phyloP scores from a whole-genome alignment of 2,329 filamentous ascomycete species.

The Talaromyces amestolkiae region DNA sequence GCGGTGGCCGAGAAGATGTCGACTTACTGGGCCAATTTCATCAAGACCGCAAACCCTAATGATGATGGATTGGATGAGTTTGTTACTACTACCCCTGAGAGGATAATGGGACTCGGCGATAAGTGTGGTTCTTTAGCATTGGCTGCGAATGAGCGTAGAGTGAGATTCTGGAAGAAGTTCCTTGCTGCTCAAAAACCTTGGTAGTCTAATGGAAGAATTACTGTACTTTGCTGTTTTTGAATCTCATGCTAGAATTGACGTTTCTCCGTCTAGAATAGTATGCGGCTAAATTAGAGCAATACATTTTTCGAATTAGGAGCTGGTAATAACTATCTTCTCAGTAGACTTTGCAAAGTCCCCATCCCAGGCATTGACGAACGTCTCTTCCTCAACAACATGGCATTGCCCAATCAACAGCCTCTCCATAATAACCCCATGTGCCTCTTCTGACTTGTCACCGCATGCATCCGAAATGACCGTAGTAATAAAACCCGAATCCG shows the following conservation, averaged over 20 bases:
- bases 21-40: constrained; percentile 34
- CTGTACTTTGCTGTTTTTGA: too few relatives aligned
- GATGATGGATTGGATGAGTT: neutral
- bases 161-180: neutral
- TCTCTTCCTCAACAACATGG: neutral
- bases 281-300: too few relatives aligned
- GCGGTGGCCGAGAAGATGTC: constrained; percentile 26
- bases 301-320: too few relatives aligned
- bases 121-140: neutral
- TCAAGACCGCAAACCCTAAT: constrained; percentile 31
- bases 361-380: neutral
- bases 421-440: neutral
- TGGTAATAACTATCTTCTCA: too few relatives aligned
- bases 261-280: too few relatives aligned
- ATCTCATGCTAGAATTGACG: too few relatives aligned
- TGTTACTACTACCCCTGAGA: neutral
- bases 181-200: neutral
- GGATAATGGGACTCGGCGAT: neutral
- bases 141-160: neutral
- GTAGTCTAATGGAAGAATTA: too few relatives aligned
- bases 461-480: neutral
- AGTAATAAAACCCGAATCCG: neutral
- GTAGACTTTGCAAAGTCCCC: too few relatives aligned
- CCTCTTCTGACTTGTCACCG: neutral
- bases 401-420: neutral